Base-by-base conservation (phyloP, 768 basidiomycete genomes). In the Rhizopogon salebrosus region DNA sequence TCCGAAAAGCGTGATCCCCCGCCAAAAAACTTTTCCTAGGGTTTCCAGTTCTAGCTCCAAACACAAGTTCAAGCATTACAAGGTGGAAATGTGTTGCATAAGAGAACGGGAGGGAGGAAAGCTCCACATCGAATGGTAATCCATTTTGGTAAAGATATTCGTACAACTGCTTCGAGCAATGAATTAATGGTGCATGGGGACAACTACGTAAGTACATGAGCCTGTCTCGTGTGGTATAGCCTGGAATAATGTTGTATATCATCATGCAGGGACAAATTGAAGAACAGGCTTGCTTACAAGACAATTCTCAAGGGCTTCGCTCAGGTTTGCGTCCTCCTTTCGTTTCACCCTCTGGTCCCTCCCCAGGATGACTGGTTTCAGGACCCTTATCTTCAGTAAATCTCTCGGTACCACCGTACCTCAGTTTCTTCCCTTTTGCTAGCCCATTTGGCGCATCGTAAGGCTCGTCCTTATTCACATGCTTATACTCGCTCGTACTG, bases 261-360 rank as follows among this genome's bases (percentile, higher is more conserved):
- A 13, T 20, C n/a, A 27, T 7, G 42, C 7, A 5, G 20, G n/a
- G 26, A 23, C 43, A 8, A 31, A 29, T 11, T 8, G 13, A 45
- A 31, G 11, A 31, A 45, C 20, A 31, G n/a, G n/a, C n/a, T 8
- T 13, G 31, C 43, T 13, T 45, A 8, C 13, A 7, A 8, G 18
- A 22, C 3, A 31, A 9, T 16, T 13, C 14, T 68, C 45, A 62
- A 26, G 45, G 11, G 39, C 54, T 56, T 37, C 63, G 56, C 52
- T 68, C 62, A 7, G 70, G 65, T 48, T 68, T 67, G 51, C 72
- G 62, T 3, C 77, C 76, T 10, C 59, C 54, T 31, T 68, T 72
- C 34, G 63, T 70, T 23, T 66, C 68, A 5, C 65, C 72, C 27
- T 70, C 60, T 0, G 77, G 76, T 0, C 76, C 74, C 35, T 75